A percentile compares a stretch with the other conserved stretches of the same genome.
phyloP scores from a whole-genome alignment of 257 asterid species.

The Penstemon newberryi region DNA sequence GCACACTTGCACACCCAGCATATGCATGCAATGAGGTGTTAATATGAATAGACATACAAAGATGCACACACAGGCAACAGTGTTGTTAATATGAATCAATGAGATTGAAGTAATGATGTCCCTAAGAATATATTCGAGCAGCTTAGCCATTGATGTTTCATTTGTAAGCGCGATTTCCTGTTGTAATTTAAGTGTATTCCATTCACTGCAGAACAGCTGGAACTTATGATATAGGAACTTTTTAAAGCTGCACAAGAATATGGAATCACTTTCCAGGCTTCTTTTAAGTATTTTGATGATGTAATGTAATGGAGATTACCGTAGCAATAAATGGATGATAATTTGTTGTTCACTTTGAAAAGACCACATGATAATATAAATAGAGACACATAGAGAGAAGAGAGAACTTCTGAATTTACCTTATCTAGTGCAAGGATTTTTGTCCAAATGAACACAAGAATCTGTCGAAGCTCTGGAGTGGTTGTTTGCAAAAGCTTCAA shows the following conservation, averaged over 20 bases:
- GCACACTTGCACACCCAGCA: neutral
- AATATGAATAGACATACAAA: neutral
- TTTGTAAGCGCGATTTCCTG: neutral
- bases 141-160: neutral
- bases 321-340: neutral
- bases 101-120: neutral
- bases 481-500: conserved; percentile 92
- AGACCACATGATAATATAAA: neutral
- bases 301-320: neutral
- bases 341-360: neutral
- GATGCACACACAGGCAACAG: neutral
- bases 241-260: conserved; percentile 15
- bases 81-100: neutral
- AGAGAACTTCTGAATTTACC: conserved; percentile 41
- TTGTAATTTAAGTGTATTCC: too few relatives aligned
- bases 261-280: conserved; percentile 4
- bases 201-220: neutral
- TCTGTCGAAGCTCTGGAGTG: conserved; percentile 94
- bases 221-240: neutral
- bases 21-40: conserved; percentile 7
- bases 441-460: conserved; percentile 98
- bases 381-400: neutral
- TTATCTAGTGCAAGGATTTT: conserved; percentile 96
- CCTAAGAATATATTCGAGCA: neutral
- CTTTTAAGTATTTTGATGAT: neutral